Base-by-base conservation (phyloP, 2,329 filamentous ascomycete genomes). In the Gaeumannomyces sp. region DNA sequence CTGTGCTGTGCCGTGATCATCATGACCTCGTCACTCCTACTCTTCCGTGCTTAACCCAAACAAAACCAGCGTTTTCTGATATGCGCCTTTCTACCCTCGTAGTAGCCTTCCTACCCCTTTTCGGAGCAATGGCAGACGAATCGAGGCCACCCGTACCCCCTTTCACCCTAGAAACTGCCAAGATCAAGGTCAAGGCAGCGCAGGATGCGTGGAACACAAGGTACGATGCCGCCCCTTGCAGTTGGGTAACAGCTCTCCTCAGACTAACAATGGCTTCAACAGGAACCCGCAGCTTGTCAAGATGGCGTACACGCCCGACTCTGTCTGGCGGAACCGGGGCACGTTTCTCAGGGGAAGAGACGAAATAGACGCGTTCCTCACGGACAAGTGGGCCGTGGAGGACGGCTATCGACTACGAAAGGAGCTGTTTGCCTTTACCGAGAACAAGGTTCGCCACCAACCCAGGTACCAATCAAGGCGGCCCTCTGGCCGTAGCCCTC, bases 171-270 rank as follows among this genome's bases (percentile, higher is more conserved):
- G 88, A 91, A 72, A 89, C 87, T 1, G 92, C 92, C 2, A 78
- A 79, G 22, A 79, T 81, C 66, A 96, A 96, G 74, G 92, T 96
- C 68, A 96, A 96, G 77, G 88, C 87, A 25, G 92, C 91, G 0
- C 92, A 96, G 73, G 85, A 92, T 73, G 80, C 89, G 3, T 96
- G 92, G 92, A 96, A 96, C 72, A 89, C 87, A 1, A 84, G 80
- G 89, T 91, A 7, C 14, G 19, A 28, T 10, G 16, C 25, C 25
- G 16, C 13, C 14, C 14, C 38, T 45, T 45, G 38, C 38, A 19
- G 14, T 16, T 19, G 14, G 35, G 16, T 45, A 45, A 45, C 14
- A 11, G 16, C 38, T 19, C 33, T 33, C 38, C 2, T 16, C 13
- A 7, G 13, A 33, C 33, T 33, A 16, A 35, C n/a, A 45, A 28